These are phyloP conservation scores for Botryococcus braunii DNA, from an alignment of 163 green algal species.

Conservation along the genomic window DNA sequence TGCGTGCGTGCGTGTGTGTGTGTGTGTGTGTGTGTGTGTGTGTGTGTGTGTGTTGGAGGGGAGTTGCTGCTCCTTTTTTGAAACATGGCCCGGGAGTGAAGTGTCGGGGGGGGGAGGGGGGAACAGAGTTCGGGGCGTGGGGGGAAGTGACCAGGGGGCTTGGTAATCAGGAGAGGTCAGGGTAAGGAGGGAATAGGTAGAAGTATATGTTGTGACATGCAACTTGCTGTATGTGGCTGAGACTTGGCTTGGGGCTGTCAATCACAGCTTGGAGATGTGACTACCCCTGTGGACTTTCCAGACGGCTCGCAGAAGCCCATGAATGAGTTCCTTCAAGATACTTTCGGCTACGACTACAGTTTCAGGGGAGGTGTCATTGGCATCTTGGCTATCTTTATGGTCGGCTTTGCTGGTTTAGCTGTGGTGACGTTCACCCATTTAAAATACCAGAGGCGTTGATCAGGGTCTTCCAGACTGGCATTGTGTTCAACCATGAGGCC, in stretches of 20 bases:
- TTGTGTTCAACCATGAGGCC: no score
- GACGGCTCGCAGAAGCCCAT: slow-evolving; percentile 12
- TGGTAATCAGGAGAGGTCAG: no score
- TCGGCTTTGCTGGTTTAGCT: slow-evolving; percentile 22
- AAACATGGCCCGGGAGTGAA: no score
- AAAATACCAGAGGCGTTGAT: slow-evolving; percentile 23
- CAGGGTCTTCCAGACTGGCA: no score
- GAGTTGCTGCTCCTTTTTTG: no score
- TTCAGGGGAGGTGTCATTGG: slow-evolving; percentile 21
- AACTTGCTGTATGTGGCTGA: background rate
- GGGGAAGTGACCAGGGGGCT: no score
- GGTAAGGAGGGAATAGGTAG: no score
- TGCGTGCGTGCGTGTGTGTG: no score
- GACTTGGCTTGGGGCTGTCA: background rate
- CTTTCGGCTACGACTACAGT: slow-evolving; percentile 18
- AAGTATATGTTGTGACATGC: background rate
- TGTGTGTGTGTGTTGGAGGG: no score
- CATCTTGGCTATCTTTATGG: slow-evolving; percentile 22
- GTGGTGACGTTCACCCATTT: slow-evolving; percentile 12
- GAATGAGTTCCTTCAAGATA: slow-evolving; percentile 13
- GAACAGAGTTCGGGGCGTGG: no score
- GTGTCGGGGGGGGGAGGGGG: no score
- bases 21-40: no score
- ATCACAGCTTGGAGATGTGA: slow-evolving; percentile 43
- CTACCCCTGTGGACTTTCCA: slow-evolving; percentile 1